Conservation (phyloP, 2,329 filamentous ascomycete species). For the Talaromyces sp. region DNA sequence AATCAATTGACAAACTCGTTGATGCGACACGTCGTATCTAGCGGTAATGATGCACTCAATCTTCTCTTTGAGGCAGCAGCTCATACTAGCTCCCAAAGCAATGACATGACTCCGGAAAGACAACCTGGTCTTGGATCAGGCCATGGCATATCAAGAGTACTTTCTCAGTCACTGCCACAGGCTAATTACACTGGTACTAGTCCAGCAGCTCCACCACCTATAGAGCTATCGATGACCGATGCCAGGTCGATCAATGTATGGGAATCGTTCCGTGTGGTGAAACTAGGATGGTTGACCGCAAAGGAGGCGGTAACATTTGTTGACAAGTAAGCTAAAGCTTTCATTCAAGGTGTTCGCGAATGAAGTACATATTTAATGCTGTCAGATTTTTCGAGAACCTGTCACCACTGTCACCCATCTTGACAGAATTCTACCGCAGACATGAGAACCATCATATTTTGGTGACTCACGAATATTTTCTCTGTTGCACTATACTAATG, state of each 20-base stretch:
- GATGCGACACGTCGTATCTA: slow-evolving; percentile 48
- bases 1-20: slow-evolving; percentile 33
- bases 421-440: slow-evolving; percentile 46
- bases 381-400: slow-evolving; percentile 46
- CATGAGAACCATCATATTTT: slow-evolving; percentile 47
- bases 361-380: slow-evolving; percentile 9
- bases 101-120: slow-evolving; percentile 20
- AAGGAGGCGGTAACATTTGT: slow-evolving; percentile 50
- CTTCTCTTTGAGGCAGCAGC: slow-evolving; percentile 48
- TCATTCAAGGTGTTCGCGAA: background rate
- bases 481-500: slow-evolving; percentile 51
- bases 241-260: slow-evolving; percentile 40
- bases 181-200: slow-evolving; percentile 17
- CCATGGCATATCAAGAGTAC: slow-evolving; percentile 6
- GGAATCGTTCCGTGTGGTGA: slow-evolving; percentile 50
- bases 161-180: slow-evolving; percentile 5
- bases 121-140: slow-evolving; percentile 15
- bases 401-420: slow-evolving; percentile 47
- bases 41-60: slow-evolving; percentile 49
- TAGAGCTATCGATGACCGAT: slow-evolving; percentile 21
- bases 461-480: slow-evolving; percentile 49
- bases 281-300: slow-evolving; percentile 53
- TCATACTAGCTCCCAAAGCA: slow-evolving; percentile 24
- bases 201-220: slow-evolving; percentile 17
- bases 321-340: slow-evolving; percentile 37